Evolutionary conservation across 139 green algal genomes (phyloP), one percentile per base, ranked within the genome.

Genomic region (Chlorella sp.): DNA sequence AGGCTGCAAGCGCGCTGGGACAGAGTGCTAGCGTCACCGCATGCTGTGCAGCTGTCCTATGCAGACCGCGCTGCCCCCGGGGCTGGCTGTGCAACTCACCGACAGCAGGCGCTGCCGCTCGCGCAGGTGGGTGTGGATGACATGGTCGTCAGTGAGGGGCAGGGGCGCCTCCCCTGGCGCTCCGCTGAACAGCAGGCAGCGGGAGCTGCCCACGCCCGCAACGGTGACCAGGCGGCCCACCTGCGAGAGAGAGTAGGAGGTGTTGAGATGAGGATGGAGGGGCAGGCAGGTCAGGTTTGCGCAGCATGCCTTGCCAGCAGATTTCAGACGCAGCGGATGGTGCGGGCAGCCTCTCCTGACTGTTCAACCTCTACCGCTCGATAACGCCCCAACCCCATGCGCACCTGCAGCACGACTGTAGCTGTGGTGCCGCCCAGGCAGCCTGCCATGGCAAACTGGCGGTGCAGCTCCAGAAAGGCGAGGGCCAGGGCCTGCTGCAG

Each of bases 51-150:
- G n/a, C n/a, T n/a, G n/a, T n/a, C n/a, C n/a, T n/a, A n/a, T n/a
- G n/a, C n/a, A n/a, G n/a, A n/a, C n/a, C n/a, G n/a, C n/a, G n/a
- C n/a, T n/a, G n/a, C n/a, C n/a, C n/a, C n/a, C n/a, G n/a, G n/a
- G n/a, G n/a, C n/a, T n/a, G n/a, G 9, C 44, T 51, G 44, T 51
- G 44, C 44, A 51, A 3, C 51, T 60, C 26, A 47, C 70, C 39
- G 39, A 44, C 38, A n/a, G 39, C 70, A 78, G 70, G 20, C 70
- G 70, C 70, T 36, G 70, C 70, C 70, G 70, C 70, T 78, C 70
- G 12, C 13, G 25, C 25, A 18, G 9, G 28, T 44, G 28, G 39
- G 32, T 32, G 21, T 16, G 39, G 9, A 60, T 62, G 39, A 60
- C 25, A 44, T 78, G 70, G 25, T 78, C 70, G 9, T 20, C 11